Evolutionary conservation across 2,329 filamentous ascomycete species (phyloP).

Genomic region (Blastomyces emzantsi): DNA sequence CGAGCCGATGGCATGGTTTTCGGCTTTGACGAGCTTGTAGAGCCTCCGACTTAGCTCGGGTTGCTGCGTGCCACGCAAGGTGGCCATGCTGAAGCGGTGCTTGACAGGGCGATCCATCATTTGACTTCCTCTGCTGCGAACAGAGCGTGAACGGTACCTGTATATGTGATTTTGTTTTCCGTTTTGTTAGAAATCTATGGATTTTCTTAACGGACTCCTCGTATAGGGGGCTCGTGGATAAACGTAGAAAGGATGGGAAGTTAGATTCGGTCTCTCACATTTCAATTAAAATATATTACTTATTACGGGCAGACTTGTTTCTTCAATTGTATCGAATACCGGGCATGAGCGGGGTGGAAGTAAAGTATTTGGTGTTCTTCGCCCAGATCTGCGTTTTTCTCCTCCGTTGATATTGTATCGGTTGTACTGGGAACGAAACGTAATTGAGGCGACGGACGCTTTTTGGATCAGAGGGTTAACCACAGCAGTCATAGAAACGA

Average conservation of each 20-base stretch:
- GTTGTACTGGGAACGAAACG: background rate
- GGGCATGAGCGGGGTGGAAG: background rate
- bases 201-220: background rate
- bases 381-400: background rate
- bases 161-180: background rate
- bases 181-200: background rate
- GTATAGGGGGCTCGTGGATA: background rate
- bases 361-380: background rate
- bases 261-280: background rate
- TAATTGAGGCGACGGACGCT: background rate
- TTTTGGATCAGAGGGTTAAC: background rate
- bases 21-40: slow-evolving; percentile 86
- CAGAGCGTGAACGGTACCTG: slow-evolving; percentile 38
- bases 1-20: slow-evolving; percentile 77
- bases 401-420: background rate
- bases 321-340: background rate
- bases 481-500: background rate
- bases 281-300: background rate
- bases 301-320: background rate
- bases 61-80: slow-evolving; percentile 73
- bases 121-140: slow-evolving; percentile 23
- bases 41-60: slow-evolving; percentile 84
- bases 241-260: background rate
- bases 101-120: slow-evolving; percentile 38
- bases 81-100: slow-evolving; percentile 75